These are phyloP conservation scores for Alternaria novae-zelandiae DNA, from an alignment of 2,329 filamentous ascomycete genomes.

Conservation along the genomic window DNA sequence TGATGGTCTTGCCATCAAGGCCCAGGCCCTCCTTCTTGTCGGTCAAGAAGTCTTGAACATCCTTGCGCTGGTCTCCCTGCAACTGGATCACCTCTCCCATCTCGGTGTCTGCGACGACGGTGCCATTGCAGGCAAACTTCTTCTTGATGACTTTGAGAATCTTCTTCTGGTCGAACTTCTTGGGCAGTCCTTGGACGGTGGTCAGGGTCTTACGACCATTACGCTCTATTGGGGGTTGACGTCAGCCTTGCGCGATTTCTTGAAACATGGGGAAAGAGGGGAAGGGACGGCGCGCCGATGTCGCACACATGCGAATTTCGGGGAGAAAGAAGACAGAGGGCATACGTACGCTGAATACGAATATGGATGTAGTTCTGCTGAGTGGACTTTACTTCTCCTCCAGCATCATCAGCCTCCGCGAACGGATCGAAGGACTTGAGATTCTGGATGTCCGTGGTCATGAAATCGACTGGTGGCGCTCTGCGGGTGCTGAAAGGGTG, in stretches of 20 bases:
- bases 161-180: constrained; percentile 99
- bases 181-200: constrained; percentile 96
- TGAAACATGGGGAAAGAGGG: not conserved
- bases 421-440: constrained; percentile 77
- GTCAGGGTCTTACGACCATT: constrained; percentile 99
- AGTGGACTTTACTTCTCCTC: constrained; percentile 83
- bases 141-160: constrained; percentile 99
- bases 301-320: not conserved
- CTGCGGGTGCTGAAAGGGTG: constrained; percentile 23
- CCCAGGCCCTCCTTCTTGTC: constrained; percentile 94
- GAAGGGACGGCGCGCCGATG: not conserved
- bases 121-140: constrained; percentile 99
- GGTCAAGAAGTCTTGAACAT: constrained; percentile 95
- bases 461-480: constrained; percentile 41
- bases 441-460: constrained; percentile 55
- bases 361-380: constrained; percentile 99
- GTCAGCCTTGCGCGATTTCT: constrained; percentile 50
- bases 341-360: constrained; percentile 87
- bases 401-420: constrained; percentile 99
- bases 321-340: constrained; percentile 49
- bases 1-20: constrained; percentile 95
- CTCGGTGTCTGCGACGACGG: constrained; percentile 92
- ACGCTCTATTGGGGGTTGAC: constrained; percentile 71
- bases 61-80: constrained; percentile 98
- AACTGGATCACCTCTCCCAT: constrained; percentile 99